Evolutionary conservation across 2,329 filamentous ascomycete genomes (phyloP), one percentile per base, ranked within the genome.

Genomic region (Zasmidium citrigriseum): DNA sequence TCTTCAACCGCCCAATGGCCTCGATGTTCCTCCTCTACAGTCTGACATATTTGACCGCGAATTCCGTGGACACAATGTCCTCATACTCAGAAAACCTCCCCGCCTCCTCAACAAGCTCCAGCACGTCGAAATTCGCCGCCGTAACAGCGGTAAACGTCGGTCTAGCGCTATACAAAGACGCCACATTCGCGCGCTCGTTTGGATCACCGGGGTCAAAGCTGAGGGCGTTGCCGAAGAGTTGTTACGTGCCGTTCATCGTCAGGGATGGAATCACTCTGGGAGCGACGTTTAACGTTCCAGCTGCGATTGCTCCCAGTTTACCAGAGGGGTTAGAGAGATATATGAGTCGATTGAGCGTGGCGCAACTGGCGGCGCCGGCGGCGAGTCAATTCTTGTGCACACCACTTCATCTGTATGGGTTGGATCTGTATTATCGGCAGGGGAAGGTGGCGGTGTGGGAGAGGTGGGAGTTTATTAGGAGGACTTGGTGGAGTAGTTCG

Each of bases 41-140:
- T 18, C 61, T 60, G 22, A 66, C 65, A n/a, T 66, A 66, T 38
- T 52, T 64, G 10, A 58, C 59, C 34, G 62, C 64, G n/a, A 67
- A 67, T 22, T 18, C 58, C 14, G 58, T 59, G 27, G 65, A 67
- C 29, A 64, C 62, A 1, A 27, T 62, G 22, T 55, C 52, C 23
- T 52, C 62, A 2, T 44, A 55, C 23, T 4, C 29, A 14, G 27
- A 62, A n/a, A 45, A 58, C 16, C 54, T 61, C 11, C 57, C 58
- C 14, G 49, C 63, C 12, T 48, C 50, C 21, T 51, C 56, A 27
- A 61, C 60, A 12, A 60, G 55, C 2, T 59, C 55, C 25, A 60
- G 53, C 21, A 45, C 54, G 12, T 52, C 61, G n/a, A 65, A 65
- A 52, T 58, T 65, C 25, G 51, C 57, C 38, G 58, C 62, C 3